These are phyloP conservation scores for Neopestalotiopsis rosae DNA, from an alignment of 2,329 filamentous ascomycete species.

Conservation along the genomic window DNA sequence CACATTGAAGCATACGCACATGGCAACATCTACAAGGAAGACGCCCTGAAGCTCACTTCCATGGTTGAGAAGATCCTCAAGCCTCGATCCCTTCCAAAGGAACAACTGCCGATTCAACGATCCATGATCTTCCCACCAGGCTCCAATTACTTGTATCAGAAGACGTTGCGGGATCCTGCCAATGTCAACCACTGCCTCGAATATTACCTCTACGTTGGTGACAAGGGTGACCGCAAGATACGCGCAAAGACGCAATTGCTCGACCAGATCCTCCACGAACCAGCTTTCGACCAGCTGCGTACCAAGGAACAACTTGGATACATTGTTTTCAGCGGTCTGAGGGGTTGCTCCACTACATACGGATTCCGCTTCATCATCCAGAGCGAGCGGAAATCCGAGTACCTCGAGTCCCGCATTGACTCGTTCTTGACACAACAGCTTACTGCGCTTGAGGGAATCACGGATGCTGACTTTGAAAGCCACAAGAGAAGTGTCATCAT, in stretches of 20 bases:
- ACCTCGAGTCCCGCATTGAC: slow-evolving; percentile 87
- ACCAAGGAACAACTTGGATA: slow-evolving; percentile 98
- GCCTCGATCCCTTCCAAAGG: slow-evolving; percentile 73
- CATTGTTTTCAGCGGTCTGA: slow-evolving; percentile 85
- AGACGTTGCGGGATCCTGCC: slow-evolving; percentile 79
- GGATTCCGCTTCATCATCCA: slow-evolving; percentile 92
- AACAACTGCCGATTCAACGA: slow-evolving; percentile 80
- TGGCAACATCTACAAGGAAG: slow-evolving; percentile 93
- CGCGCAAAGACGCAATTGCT: slow-evolving; percentile 82
- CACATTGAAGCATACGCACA: slow-evolving; percentile 89
- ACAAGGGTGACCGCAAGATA: slow-evolving; percentile 69
- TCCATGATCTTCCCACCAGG: slow-evolving; percentile 80
- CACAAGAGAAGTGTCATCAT: slow-evolving; percentile 91
- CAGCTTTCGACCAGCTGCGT: slow-evolving; percentile 89
- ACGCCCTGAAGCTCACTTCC: slow-evolving; percentile 84
- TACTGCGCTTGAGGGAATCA: slow-evolving; percentile 54
- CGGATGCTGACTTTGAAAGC: slow-evolving; percentile 81
- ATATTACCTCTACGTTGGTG: slow-evolving; percentile 75
- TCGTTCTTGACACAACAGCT: slow-evolving; percentile 64
- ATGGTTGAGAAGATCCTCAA: slow-evolving; percentile 80
- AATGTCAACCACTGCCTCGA: slow-evolving; percentile 91
- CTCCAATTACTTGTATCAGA: slow-evolving; percentile 83
- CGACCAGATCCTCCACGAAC: slow-evolving; percentile 90
- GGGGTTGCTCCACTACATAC: slow-evolving; percentile 75
- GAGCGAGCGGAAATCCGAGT: slow-evolving; percentile 83